Evolutionary conservation across 2,329 filamentous ascomycete genomes (phyloP), one percentile per base, ranked within the genome.

Genomic region (Fusarium foetens): DNA sequence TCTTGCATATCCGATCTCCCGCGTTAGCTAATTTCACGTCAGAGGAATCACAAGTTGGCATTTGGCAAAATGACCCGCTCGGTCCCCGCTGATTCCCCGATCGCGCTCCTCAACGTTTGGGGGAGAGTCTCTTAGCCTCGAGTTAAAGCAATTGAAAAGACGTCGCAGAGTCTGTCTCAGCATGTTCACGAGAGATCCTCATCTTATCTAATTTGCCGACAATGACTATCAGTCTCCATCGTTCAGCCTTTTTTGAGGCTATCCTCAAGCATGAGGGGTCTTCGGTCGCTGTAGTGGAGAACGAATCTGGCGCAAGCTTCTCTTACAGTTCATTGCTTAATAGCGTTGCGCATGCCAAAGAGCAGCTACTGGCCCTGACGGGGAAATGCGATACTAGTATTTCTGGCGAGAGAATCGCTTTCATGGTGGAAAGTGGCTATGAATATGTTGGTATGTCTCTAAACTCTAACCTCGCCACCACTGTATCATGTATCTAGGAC

Each of bases 401-500:
- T 8, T 67, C 64, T 29, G 95, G 95, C 58, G 90, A 97, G 83
- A 88, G 96, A 73, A 88, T 99, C 74, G 95, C 94, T 11, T 97
- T 98, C 82, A 83, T 99, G 68, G 92, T 97, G 48, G 95, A 98
- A 86, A 98, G 98, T 82, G 92, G 94, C 82, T 98, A 98, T 84
- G 94, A 98, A 84, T 98, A 98, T 90, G 92, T 98, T 84, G 95
- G 95, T 98, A 90, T 81, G 86, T 27, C n/a, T n/a, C 5, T 9
- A 3, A 0, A 16, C 8, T 9, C 1, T 17, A 8, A 7, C 21
- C 1, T 7, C 8, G 13, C 10, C 12, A 23, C 2, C 10, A 23
- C 2, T 3, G 8, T 13, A 4, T 31, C n/a, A 9, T 35, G 6
- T 19, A 6, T 19, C 5, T 5, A 51, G 29, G 12, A 25, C 31